These are phyloP conservation scores for Monotropa hypopitys DNA, from an alignment of 179 eudicot genomes.

Conservation along the genomic window DNA sequence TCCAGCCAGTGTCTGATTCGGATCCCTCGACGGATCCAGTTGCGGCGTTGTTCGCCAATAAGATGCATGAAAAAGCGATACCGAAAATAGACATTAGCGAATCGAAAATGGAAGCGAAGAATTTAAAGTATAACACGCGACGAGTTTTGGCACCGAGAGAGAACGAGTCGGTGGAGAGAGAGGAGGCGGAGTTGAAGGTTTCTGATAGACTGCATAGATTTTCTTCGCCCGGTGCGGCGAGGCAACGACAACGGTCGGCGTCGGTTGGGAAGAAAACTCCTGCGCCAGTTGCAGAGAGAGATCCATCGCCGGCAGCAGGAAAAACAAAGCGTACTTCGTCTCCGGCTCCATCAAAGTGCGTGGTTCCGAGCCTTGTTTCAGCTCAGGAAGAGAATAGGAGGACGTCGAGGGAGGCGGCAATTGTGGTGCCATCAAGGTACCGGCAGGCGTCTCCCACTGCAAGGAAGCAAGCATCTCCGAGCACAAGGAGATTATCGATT, in stretches of 20 bases:
- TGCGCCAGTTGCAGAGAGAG: constrained; percentile 27
- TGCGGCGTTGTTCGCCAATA: constrained; percentile 16
- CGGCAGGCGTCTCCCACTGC: constrained; percentile 71
- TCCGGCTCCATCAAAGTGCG: constrained; percentile 80
- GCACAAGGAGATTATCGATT: constrained; percentile 52
- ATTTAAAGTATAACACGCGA: constrained; percentile 14
- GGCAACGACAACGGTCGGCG: constrained; percentile 30
- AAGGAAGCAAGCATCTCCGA: constrained; percentile 45
- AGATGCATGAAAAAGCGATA: neutral
- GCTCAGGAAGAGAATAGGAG: constrained; percentile 63
- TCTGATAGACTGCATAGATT: constrained; percentile 44
- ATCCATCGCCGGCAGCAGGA: constrained; percentile 58
- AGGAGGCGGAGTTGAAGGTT: constrained; percentile 4
- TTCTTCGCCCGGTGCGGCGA: constrained; percentile 44
- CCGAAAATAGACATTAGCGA: neutral
- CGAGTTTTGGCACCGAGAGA: constrained; percentile 41
- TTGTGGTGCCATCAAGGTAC: constrained; percentile 85
- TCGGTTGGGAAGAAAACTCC: constrained; percentile 41
- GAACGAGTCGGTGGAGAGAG: constrained; percentile 16
- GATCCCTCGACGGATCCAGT: constrained; percentile 38
- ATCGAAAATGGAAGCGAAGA: neutral
- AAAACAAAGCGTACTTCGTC: constrained; percentile 67
- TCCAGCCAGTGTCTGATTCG: constrained; percentile 53
- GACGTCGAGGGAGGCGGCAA: constrained; percentile 57
- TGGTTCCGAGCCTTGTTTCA: constrained; percentile 68